Conservation (phyloP, 805 yeast species). For the Yarrowia keelungensis region DNA sequence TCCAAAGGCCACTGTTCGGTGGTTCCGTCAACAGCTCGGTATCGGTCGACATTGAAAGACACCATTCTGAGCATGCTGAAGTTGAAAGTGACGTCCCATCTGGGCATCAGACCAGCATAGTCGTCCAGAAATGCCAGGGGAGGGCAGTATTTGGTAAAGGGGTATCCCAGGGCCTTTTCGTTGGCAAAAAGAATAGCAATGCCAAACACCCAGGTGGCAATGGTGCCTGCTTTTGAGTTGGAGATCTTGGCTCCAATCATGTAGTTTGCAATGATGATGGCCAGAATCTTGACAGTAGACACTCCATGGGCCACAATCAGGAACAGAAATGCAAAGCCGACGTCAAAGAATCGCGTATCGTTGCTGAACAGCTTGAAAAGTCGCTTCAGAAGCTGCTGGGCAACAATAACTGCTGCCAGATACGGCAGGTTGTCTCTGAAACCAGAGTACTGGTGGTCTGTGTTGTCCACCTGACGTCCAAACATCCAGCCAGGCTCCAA, state of each 20-base stretch:
- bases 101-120: constrained; percentile 74
- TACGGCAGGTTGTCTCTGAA: constrained; percentile 81
- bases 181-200: constrained; percentile 79
- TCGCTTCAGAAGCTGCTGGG: constrained; percentile 63
- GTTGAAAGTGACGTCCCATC: constrained; percentile 98
- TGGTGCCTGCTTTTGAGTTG: not conserved
- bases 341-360: constrained; percentile 67
- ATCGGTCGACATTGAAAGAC: constrained; percentile 80
- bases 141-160: constrained; percentile 55
- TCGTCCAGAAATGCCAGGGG: constrained; percentile 63
- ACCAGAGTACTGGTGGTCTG: constrained; percentile 87
- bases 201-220: constrained; percentile 77
- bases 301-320: constrained; percentile 81
- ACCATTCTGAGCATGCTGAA: constrained; percentile 84
- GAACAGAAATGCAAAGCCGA: constrained; percentile 71
- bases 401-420: constrained; percentile 59
- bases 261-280: constrained; percentile 65
- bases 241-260: constrained; percentile 49
- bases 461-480: constrained; percentile 81
- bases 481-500: constrained; percentile 86
- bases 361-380: constrained; percentile 45
- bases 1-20: constrained; percentile 14
- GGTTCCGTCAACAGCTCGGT: constrained; percentile 42
- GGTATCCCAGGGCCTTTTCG: constrained; percentile 65
- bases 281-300: constrained; percentile 65